These are phyloP conservation scores for Pseudogymnoascus sp. DNA, from an alignment of 2,329 filamentous ascomycete genomes.

Conservation along the genomic window DNA sequence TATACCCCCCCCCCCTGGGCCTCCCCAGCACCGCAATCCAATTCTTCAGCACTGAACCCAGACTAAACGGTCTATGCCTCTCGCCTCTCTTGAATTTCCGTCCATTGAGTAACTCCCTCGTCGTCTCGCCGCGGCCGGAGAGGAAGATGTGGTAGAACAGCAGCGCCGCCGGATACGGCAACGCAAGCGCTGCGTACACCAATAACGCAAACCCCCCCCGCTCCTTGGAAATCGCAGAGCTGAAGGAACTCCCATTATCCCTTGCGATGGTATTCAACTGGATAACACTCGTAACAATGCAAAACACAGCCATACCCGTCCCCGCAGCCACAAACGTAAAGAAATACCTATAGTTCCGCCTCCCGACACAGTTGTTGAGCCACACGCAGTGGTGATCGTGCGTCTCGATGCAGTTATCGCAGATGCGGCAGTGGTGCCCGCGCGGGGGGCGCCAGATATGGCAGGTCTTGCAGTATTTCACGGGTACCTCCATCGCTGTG, in stretches of 20 bases:
- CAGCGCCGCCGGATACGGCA: slow-evolving; percentile 74
- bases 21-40: slow-evolving; percentile 74
- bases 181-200: slow-evolving; percentile 67
- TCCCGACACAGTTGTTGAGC: slow-evolving; percentile 96
- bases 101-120: slow-evolving; percentile 88
- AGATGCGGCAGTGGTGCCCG: slow-evolving; percentile 91
- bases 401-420: slow-evolving; percentile 94
- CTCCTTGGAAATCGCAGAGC: slow-evolving; percentile 23
- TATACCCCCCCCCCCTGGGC: slow-evolving; percentile 81
- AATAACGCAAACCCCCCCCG: slow-evolving; percentile 79
- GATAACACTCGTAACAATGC: neutral
- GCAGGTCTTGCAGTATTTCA: slow-evolving; percentile 97
- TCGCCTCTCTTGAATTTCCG: slow-evolving; percentile 93
- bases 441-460: slow-evolving; percentile 95
- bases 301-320: slow-evolving; percentile 55
- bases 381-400: slow-evolving; percentile 98
- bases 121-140: slow-evolving; percentile 86
- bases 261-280: neutral
- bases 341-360: slow-evolving; percentile 97
- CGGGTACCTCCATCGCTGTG: slow-evolving; percentile 93
- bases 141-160: slow-evolving; percentile 88
- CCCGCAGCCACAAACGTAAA: slow-evolving; percentile 79
- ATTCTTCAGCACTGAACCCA: slow-evolving; percentile 67
- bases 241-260: slow-evolving; percentile 32
- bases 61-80: slow-evolving; percentile 82